A percentile compares a stretch with the other conserved stretches of the same genome.
Evolutionary conservation across 192 early-diverging fungal genomes (phyloP).

Genomic region (Entomortierella chlamydospora): DNA sequence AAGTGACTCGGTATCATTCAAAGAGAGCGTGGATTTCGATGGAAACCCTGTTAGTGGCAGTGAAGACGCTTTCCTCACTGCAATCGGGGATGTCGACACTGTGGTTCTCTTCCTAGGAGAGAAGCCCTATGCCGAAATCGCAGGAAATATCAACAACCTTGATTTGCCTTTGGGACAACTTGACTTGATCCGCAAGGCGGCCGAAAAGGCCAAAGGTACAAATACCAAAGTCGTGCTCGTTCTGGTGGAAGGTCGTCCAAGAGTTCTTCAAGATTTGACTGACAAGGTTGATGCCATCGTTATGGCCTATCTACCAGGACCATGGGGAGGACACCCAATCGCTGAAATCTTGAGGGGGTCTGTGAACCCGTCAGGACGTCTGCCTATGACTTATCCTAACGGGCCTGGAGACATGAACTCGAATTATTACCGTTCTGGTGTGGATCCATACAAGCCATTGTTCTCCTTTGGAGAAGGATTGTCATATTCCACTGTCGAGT

Average conservation of each 20-base stretch:
- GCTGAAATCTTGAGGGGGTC: constrained; percentile 68
- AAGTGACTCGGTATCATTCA: constrained; percentile 19
- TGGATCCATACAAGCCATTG: constrained; percentile 61
- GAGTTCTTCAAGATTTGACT: constrained; percentile 58
- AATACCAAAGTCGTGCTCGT: constrained; percentile 57
- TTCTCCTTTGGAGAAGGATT: constrained; percentile 69
- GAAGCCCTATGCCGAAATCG: constrained; percentile 67
- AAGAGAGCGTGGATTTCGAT: constrained; percentile 59
- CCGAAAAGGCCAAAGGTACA: constrained; percentile 18
- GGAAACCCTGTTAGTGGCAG: constrained; percentile 34
- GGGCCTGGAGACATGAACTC: constrained; percentile 55
- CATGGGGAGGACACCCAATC: constrained; percentile 68
- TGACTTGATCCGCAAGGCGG: constrained; percentile 54
- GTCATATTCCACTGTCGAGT: constrained; percentile 62
- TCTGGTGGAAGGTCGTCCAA: constrained; percentile 67
- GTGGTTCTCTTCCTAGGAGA: constrained; percentile 68
- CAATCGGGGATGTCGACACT: constrained; percentile 59
- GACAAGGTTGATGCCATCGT: constrained; percentile 58
- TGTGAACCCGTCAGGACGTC: constrained; percentile 66
- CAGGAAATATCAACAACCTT: constrained; percentile 65
- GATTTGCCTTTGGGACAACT: constrained; percentile 61
- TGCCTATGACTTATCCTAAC: constrained; percentile 70
- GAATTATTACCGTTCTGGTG: constrained; percentile 48
- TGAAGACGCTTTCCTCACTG: constrained; percentile 22
- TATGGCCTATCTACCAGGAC: constrained; percentile 66